Base-by-base conservation (phyloP, 345 rosid genomes). In the Hirschfeldia incana region DNA sequence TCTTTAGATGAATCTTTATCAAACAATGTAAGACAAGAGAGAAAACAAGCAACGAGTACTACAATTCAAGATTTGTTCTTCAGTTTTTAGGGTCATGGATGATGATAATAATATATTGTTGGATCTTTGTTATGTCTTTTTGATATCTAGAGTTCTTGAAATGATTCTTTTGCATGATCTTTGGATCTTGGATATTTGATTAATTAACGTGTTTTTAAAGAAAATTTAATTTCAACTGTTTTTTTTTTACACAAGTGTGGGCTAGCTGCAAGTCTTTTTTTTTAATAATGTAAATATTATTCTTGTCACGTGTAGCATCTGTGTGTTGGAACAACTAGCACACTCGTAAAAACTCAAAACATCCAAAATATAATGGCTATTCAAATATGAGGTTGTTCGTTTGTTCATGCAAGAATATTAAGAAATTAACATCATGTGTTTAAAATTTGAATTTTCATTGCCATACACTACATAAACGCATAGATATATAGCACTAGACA, bases 141-240 rank as follows among this genome's bases (percentile, higher is more conserved):
- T 51, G 53, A 42, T 57, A 72, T 72, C 65, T 65, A 21, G 17
- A 66, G 39, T 72, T 78, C 77, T 79, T 61, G 65, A 73, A 65
- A 61, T 67, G 70, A 79, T 80, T 74, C 61, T 74, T 74, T 74
- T 62, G 75, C 75, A 80, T 74, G 61, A 80, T 69, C 79, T 80
- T 69, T 79, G 78, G 74, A 79, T 79, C 82, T 73, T 79, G 57
- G 57, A 49, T 5, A 13, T 49, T 49, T 37, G 15, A 11, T 74
- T 69, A 49, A 7, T 34, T 79, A 62, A 53, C 44, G 51, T 67
- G 32, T 67, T 72, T 66, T 36, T 10, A 73, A 44, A 27, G 13
- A 68, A 79, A 58, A 57, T 46, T 79, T 60, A 62, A 69, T 80
- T 51, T 69, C 57, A 62, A 37, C 78, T 74, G n/a, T 15, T 60